Base-by-base conservation (phyloP, 116 monocot genomes). In the Posidonia oceanica region DNA sequence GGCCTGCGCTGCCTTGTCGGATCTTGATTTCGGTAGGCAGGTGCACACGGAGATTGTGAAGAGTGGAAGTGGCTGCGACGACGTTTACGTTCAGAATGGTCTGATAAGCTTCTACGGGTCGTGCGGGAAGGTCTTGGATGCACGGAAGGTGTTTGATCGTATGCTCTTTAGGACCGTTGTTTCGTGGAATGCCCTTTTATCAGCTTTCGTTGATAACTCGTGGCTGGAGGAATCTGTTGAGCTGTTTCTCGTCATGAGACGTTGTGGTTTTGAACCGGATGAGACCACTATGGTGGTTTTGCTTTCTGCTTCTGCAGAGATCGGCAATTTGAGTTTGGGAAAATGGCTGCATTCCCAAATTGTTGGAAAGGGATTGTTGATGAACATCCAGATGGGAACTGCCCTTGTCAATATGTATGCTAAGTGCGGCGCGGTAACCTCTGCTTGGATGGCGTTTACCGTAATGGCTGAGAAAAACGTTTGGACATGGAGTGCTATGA, bases 401-500 rank as follows among this genome's bases (percentile, higher is more conserved):
- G 71, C 93, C 2, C 71, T 88, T 0, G 75, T 86, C 17, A 77
- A 93, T 70, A 86, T 93, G 88, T 93, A 93, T 59, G 76, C 86
- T 4, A 93, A 93, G 60, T 93, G 86, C n/a, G 88, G 86, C 14
- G 69, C 75, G 8, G 20, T 93, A 6, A 23, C 18, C 2, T 77
- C 38, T 62, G 86, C 86, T 5, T 11, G 15, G 1, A 29, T 14
- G 7, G 52, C 86, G 52, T 93, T 93, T 37, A 74, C 74, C 2
- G 73, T 70, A 68, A 88, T 88, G 88, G 14, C 53, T 0, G 71
- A 54, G 21, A 80, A 54, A 52, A 93, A 93, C 54, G 93, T 88
- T 11, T 88, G 93, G 88, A 81, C 86, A 36, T 93, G 93, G 93
- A 93, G 81, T 54, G 72, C 88, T 1, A 88, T 93, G 84, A 86